These are phyloP conservation scores for Chenopodium suecicum DNA, from an alignment of 148 eudicot species.

Conservation along the genomic window DNA sequence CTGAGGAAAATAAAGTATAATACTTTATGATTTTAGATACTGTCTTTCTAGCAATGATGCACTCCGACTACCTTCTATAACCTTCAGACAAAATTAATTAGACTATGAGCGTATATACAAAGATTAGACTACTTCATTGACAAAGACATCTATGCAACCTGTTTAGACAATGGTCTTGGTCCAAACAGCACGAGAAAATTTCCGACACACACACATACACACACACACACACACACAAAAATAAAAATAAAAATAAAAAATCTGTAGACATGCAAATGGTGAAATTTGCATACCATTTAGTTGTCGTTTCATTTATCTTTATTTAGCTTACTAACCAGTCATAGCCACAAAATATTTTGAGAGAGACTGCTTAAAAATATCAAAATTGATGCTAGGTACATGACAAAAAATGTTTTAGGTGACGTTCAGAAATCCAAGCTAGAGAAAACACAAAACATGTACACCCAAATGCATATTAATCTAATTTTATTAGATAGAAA, in stretches of 20 bases:
- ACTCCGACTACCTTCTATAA: conserved; percentile 29
- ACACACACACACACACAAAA: too few relatives aligned
- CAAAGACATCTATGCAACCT: not conserved
- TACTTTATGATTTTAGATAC: conserved; percentile 5
- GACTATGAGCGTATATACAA: conserved; percentile 20
- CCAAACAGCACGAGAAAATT: not conserved
- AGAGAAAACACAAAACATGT: not conserved
- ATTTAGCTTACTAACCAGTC: not conserved
- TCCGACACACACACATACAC: too few relatives aligned
- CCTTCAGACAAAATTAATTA: conserved; percentile 33
- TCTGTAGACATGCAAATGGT: conserved; percentile 4
- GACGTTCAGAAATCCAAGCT: not conserved
- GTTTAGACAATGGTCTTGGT: not conserved
- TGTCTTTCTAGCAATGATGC: conserved; percentile 25
- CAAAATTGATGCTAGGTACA: not conserved
- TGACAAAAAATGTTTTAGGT: not conserved
- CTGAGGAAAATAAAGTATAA: not conserved
- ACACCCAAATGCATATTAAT: not conserved
- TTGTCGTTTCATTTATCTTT: not conserved
- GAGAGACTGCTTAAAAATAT: not conserved
- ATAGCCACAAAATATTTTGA: not conserved
- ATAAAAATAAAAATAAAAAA: too few relatives aligned
- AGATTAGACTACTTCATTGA: conserved; percentile 9
- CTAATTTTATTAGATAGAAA: not conserved
- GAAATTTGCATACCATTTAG: not conserved